Conservation (phyloP, 345 rosid species). For the Limnanthes douglasii region DNA sequence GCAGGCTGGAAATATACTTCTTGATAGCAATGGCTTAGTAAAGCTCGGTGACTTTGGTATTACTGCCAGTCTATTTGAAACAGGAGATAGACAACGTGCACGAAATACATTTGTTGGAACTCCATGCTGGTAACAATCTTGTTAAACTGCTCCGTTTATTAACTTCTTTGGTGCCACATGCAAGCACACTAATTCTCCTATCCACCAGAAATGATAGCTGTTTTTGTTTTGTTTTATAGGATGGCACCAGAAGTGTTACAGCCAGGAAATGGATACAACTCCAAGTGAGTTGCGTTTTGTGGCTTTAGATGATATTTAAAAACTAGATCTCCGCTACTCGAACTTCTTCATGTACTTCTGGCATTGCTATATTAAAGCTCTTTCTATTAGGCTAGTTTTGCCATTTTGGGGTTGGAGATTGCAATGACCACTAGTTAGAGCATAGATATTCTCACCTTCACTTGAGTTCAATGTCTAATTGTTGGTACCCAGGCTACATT, state of each 20-base stretch:
- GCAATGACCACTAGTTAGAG: too few relatives aligned
- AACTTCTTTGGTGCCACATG: slow-evolving; percentile 4
- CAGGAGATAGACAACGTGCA: slow-evolving; percentile 89
- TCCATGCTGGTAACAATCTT: slow-evolving; percentile 82
- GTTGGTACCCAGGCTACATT: too few relatives aligned
- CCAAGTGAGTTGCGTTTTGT: slow-evolving; percentile 40
- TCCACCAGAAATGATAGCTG: not conserved
- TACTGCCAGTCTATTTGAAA: slow-evolving; percentile 88
- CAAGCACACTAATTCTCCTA: not conserved
- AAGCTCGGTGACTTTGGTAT: slow-evolving; percentile 98
- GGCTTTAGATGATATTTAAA: not conserved
- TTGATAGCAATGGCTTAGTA: slow-evolving; percentile 56
- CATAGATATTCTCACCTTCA: too few relatives aligned
- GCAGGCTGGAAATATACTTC: slow-evolving; percentile 94
- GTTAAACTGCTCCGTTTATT: slow-evolving; percentile 4
- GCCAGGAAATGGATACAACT: slow-evolving; percentile 91
- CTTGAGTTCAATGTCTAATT: too few relatives aligned
- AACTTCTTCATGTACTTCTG: too few relatives aligned
- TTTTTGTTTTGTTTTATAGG: slow-evolving; percentile 32
- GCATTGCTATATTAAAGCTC: too few relatives aligned
- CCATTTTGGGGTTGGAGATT: too few relatives aligned
- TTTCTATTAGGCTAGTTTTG: too few relatives aligned
- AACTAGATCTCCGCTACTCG: slow-evolving; percentile 4
- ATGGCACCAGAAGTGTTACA: slow-evolving; percentile 99
- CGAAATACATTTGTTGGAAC: slow-evolving; percentile 99